A percentile compares a stretch with the other conserved stretches of the same genome.
These are phyloP conservation scores for Daldinia sp. DNA, from an alignment of 2,329 filamentous ascomycete species.

Conservation along the genomic window DNA sequence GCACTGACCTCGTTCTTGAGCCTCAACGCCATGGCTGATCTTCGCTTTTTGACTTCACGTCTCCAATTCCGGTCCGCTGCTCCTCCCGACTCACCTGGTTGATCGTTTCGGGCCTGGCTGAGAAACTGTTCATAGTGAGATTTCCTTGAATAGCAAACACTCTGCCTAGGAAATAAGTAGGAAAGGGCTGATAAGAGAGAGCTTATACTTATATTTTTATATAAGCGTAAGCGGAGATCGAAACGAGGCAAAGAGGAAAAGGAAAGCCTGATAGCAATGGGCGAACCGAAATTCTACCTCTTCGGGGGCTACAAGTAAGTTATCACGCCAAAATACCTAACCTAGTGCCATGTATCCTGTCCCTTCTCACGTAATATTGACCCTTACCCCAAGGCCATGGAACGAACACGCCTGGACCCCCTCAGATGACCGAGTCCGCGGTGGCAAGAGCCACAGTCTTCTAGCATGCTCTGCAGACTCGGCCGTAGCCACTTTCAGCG, in stretches of 20 bases:
- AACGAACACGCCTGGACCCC: slow-evolving; percentile 68
- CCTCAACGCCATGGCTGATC: slow-evolving; percentile 2
- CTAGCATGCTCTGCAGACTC: slow-evolving; percentile 48
- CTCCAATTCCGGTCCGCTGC: not conserved
- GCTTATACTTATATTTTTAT: not conserved
- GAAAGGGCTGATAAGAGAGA: no score
- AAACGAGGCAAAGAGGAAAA: not conserved
- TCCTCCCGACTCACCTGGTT: not conserved
- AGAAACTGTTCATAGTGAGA: not conserved
- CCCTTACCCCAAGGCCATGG: slow-evolving; percentile 60
- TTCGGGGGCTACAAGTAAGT: slow-evolving; percentile 54
- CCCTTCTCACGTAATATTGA: slow-evolving; percentile 1
- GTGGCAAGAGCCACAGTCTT: slow-evolving; percentile 69
- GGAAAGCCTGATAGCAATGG: slow-evolving; percentile 10
- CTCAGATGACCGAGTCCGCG: slow-evolving; percentile 80
- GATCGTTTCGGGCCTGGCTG: not conserved
- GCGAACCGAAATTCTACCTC: slow-evolving; percentile 41
- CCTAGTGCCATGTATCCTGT: not conserved
- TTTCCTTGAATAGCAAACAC: not conserved
- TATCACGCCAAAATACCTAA: not conserved
- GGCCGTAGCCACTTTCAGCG: slow-evolving; percentile 67
- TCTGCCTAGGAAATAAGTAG: not conserved
- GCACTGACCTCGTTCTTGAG: slow-evolving; percentile 20
- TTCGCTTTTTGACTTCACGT: not conserved
- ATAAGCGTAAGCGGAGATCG: not conserved